phyloP scores from a whole-genome alignment of 805 yeast species.

The Starmerella riodocensis region DNA sequence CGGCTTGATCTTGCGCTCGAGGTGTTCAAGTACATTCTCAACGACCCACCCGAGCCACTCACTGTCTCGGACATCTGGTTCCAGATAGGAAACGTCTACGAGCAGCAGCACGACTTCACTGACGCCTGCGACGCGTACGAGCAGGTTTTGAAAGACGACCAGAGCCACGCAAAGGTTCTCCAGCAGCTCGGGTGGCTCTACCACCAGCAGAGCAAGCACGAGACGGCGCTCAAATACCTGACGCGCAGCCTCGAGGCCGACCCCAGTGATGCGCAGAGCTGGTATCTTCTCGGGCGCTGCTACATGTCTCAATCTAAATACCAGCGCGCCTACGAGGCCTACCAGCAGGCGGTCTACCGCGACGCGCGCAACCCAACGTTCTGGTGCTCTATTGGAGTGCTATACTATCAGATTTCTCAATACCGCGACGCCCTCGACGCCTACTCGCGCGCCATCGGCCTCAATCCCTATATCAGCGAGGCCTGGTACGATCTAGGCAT shows the following conservation, averaged over 20 bases:
- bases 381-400: constrained; percentile 92
- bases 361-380: constrained; percentile 95
- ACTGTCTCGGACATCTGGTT: constrained; percentile 98
- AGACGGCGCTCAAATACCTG: constrained; percentile 66
- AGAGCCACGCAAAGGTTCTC: constrained; percentile 87
- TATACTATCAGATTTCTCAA: constrained; percentile 91
- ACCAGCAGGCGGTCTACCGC: constrained; percentile 95
- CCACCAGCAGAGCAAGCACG: constrained; percentile 60
- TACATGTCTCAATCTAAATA: constrained; percentile 94
- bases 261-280: constrained; percentile 81
- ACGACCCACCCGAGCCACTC: constrained; percentile 87
- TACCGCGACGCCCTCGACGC: constrained; percentile 96
- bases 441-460: constrained; percentile 86
- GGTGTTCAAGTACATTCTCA: constrained; percentile 82
- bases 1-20: constrained; percentile 78
- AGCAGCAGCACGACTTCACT: constrained; percentile 79
- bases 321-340: constrained; percentile 92
- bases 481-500: constrained; percentile 99
- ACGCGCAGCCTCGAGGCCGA: constrained; percentile 83
- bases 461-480: constrained; percentile 90
- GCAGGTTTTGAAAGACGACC: constrained; percentile 75
- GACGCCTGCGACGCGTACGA: constrained; percentile 94
- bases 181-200: constrained; percentile 93
- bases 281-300: constrained; percentile 94
- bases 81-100: constrained; percentile 91